Conservation (phyloP, 352 stramenopile species). For the Globisporangium rhizosaccharum region DNA sequence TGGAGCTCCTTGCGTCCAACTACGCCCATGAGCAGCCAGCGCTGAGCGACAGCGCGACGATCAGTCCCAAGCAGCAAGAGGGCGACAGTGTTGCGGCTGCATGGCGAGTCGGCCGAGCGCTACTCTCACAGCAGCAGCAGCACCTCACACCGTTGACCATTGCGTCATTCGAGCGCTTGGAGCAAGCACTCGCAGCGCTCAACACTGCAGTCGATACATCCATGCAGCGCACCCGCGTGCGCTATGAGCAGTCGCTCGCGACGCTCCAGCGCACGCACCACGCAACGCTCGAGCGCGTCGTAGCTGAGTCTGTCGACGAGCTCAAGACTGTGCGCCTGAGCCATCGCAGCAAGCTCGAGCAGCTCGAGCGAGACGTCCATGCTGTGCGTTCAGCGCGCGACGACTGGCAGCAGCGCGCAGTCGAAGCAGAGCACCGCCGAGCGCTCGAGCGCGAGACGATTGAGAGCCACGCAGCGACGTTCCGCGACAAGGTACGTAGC, state of each 20-base stretch:
- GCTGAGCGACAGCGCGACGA: background rate
- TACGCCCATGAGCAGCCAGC: constrained; percentile 30
- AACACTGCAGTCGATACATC: constrained; percentile 24
- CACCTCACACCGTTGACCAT: constrained; percentile 19
- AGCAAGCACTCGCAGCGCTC: constrained; percentile 31
- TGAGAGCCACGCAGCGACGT: constrained; percentile 16
- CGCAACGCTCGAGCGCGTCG: constrained; percentile 42
- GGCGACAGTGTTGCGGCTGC: background rate
- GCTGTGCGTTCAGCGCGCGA: constrained; percentile 21
- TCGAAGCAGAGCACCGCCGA: constrained; percentile 15
- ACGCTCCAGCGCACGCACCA: constrained; percentile 53
- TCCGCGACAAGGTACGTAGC: constrained; percentile 13
- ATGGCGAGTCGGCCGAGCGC: constrained; percentile 29
- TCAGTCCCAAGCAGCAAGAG: background rate
- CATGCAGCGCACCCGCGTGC: constrained; percentile 26
- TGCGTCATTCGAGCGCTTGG: constrained; percentile 27
- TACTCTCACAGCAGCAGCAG: constrained; percentile 25
- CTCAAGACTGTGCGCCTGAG: constrained; percentile 40
- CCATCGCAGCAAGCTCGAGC: constrained; percentile 39
- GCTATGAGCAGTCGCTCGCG: constrained; percentile 40
- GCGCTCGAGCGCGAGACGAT: constrained; percentile 20
- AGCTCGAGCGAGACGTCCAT: constrained; percentile 30
- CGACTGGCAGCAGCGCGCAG: constrained; percentile 25
- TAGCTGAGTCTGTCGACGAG: constrained; percentile 45
- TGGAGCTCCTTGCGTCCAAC: constrained; percentile 28